phyloP scores from a whole-genome alignment of 2,329 filamentous ascomycete genomes.

The Thelonectria rubi region DNA sequence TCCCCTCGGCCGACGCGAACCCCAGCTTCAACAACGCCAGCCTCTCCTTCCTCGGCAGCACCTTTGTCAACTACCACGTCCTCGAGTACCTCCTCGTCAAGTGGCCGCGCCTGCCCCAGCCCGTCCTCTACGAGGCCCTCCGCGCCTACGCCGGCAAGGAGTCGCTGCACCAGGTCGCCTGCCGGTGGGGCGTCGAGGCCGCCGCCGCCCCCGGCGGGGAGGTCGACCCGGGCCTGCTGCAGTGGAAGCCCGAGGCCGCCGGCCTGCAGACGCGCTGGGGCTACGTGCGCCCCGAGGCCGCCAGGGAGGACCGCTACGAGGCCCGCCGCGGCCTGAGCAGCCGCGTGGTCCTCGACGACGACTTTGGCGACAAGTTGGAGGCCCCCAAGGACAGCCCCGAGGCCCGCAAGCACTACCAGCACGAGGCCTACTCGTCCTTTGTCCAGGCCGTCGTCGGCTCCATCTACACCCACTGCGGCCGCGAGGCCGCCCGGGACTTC shows the following conservation, averaged over 20 bases:
- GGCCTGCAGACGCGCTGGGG: slow-evolving; percentile 59
- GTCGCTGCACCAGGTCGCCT: slow-evolving; percentile 76
- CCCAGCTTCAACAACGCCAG: slow-evolving; percentile 88
- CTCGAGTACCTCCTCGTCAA: slow-evolving; percentile 87
- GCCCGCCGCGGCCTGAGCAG: slow-evolving; percentile 76
- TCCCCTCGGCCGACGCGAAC: slow-evolving; percentile 83
- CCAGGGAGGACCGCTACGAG: slow-evolving; percentile 52
- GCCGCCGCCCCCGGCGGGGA: slow-evolving; percentile 89
- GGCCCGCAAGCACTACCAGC: slow-evolving; percentile 73
- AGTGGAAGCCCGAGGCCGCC: slow-evolving; percentile 69
- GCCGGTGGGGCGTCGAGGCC: slow-evolving; percentile 90
- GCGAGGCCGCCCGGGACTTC: slow-evolving; percentile 81
- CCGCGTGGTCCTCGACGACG: slow-evolving; percentile 82
- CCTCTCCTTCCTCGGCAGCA: slow-evolving; percentile 80
- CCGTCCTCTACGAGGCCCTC: slow-evolving; percentile 86
- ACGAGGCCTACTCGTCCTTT: slow-evolving; percentile 76
- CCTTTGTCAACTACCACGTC: slow-evolving; percentile 88
- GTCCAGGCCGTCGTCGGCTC: slow-evolving; percentile 86
- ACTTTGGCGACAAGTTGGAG: slow-evolving; percentile 74
- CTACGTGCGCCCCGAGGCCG: slow-evolving; percentile 61
- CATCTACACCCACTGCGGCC: slow-evolving; percentile 85
- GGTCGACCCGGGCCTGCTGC: slow-evolving; percentile 89
- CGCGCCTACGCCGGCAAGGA: slow-evolving; percentile 82
- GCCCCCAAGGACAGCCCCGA: slow-evolving; percentile 40
- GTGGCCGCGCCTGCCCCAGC: slow-evolving; percentile 89